phyloP scores from a whole-genome alignment of 1,284 basidiomycete species.

The Leccinum pachyderme region DNA sequence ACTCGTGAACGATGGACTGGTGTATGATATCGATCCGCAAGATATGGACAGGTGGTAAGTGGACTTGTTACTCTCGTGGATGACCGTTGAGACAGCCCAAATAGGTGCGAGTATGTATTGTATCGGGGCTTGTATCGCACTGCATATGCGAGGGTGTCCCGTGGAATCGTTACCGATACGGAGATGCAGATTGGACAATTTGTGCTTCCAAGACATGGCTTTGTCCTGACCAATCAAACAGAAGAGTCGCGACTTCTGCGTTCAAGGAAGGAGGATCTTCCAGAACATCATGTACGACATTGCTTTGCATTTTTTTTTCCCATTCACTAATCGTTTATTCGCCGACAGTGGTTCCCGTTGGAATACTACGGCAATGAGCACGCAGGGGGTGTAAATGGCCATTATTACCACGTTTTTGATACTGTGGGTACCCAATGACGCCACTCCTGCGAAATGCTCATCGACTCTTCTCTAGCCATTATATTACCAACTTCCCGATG shows the following conservation, averaged over 20 bases:
- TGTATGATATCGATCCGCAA: constrained; percentile 74
- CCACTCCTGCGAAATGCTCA: background rate
- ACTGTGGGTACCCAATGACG: constrained; percentile 45
- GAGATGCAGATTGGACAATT: constrained; percentile 83
- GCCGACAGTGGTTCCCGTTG: constrained; percentile 69
- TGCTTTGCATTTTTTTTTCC: background rate
- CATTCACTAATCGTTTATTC: background rate
- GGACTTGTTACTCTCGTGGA: background rate
- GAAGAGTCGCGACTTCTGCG: constrained; percentile 65
- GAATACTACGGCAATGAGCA: constrained; percentile 58
- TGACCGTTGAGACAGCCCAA: background rate
- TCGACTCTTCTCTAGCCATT: constrained; percentile 46
- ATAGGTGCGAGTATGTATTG: constrained; percentile 86
- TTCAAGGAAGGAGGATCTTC: constrained; percentile 63
- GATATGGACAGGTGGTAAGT: constrained; percentile 72
- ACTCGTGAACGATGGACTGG: constrained; percentile 66
- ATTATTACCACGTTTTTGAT: constrained; percentile 74
- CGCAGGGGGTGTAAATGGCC: constrained; percentile 60
- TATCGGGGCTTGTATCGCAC: constrained; percentile 82
- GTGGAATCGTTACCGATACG: constrained; percentile 72
- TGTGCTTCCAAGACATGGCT: constrained; percentile 61
- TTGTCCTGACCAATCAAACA: constrained; percentile 56
- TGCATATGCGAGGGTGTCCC: constrained; percentile 69
- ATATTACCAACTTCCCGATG: constrained; percentile 63
- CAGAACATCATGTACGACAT: constrained; percentile 55